A percentile compares a stretch with the other conserved stretches of the same genome.
phyloP scores from a whole-genome alignment of 495 filamentous ascomycete species.

The Saxophila tyrrhenica region DNA sequence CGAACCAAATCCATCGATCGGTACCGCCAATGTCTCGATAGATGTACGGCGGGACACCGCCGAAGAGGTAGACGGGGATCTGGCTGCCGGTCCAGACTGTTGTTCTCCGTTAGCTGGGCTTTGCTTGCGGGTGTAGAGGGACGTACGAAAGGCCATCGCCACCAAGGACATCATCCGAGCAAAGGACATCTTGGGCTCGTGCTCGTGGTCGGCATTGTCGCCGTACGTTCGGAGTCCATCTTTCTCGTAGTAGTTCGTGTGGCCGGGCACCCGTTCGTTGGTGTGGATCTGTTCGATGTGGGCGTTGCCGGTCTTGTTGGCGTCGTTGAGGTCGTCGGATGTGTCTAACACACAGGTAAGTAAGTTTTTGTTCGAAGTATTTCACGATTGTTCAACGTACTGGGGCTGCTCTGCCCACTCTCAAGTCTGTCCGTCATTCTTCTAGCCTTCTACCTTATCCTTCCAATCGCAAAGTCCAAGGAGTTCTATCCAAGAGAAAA shows the following conservation, averaged over 20 bases:
- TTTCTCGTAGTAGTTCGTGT: slow-evolving; percentile 39
- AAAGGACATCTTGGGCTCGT: slow-evolving; percentile 32
- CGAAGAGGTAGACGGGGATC: slow-evolving; percentile 27
- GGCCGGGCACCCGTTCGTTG: slow-evolving; percentile 29
- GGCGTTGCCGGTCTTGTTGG: slow-evolving; percentile 7
- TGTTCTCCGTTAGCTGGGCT: not conserved
- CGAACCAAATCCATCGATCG: slow-evolving; percentile 63
- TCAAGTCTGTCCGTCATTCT: not conserved
- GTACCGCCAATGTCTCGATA: slow-evolving; percentile 54
- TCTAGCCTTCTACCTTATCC: too few relatives aligned
- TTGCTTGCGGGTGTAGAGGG: not conserved
- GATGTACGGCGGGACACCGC: slow-evolving; percentile 44
- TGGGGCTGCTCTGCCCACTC: not conserved
- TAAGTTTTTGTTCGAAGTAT: not conserved
- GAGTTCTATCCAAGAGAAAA: too few relatives aligned
- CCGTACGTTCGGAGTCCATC: slow-evolving; percentile 40
- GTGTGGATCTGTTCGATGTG: slow-evolving; percentile 23
- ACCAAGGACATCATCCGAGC: slow-evolving; percentile 7
- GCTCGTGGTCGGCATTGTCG: slow-evolving; percentile 40
- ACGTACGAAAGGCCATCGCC: slow-evolving; percentile 16
- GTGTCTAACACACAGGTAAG: not conserved
- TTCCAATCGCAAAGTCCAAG: too few relatives aligned
- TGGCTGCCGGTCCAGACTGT: slow-evolving; percentile 27
- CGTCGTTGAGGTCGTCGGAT: slow-evolving; percentile 1
- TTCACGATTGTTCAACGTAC: not conserved